Evolutionary conservation across 1,284 basidiomycete genomes (phyloP), one percentile per base, ranked within the genome.

Genomic region (Apiotrichum brassicae): DNA sequence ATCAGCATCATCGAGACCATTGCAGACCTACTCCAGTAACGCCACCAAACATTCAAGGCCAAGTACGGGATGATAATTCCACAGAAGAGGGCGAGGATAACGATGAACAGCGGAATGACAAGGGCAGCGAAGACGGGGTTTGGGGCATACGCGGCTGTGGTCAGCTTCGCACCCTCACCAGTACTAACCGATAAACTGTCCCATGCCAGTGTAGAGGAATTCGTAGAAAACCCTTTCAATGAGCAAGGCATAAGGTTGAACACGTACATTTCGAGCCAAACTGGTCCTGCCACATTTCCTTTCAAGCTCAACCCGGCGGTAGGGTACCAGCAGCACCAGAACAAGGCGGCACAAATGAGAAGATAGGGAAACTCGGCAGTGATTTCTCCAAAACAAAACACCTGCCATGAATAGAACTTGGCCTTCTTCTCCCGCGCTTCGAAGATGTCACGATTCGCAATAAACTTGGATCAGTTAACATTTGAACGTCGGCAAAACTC

Each of bases 391-490:
- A 48, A 43, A 13, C 40, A 53, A 48, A 46, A 70, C 59, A 18
- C 62, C 58, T 58, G 54, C 67, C 67, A 70, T 13, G 53, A 62
- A 61, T 72, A 74, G 28, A 72, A 59, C 56, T 69, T 69, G 25
- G 63, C 61, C 40, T 65, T 67, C 43, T 67, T 66, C 58, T 74
- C 72, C 25, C 71, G 54, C 1, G 65, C 63, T 51, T 74, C 72
- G 41, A 69, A 74, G 44, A 74, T 62, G 49, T 54, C 55, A 1
- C 63, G 51, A 14, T 51, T 63, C 47, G 64, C 67, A 51, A 74
- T 69, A 54, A 73, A 74, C 41, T 42, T 11, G 4, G 14, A 12
- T 39, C 20, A 39, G 37, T 25, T n/a, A n/a, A n/a, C n/a, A n/a
- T n/a, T n/a, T n/a, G n/a, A n/a, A n/a, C n/a, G n/a, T n/a, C n/a